These are phyloP conservation scores for Cystobasidium slooffiae DNA, from an alignment of 1,284 basidiomycete genomes.

Conservation along the genomic window DNA sequence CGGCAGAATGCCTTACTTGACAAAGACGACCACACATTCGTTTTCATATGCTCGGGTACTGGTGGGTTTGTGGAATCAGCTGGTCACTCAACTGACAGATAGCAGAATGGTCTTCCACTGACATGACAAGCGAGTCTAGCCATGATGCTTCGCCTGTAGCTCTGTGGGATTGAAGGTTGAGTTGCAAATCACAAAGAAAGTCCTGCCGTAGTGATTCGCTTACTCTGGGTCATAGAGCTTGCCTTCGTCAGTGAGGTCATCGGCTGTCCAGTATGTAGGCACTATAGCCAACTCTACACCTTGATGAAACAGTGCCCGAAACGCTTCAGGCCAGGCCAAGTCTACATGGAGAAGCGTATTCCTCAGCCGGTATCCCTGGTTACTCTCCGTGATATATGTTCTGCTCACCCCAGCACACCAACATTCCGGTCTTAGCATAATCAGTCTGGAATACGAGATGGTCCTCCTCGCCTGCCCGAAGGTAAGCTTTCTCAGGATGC, in stretches of 20 bases:
- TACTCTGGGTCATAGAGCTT: conserved; percentile 21
- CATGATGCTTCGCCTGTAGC: conserved; percentile 47
- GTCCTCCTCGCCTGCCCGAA: conserved; percentile 45
- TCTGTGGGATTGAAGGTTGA: background rate
- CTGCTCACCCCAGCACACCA: conserved; percentile 47
- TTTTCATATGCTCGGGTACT: conserved; percentile 50
- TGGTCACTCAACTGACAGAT: background rate
- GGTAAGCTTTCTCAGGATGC: conserved; percentile 51
- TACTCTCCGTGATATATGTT: background rate
- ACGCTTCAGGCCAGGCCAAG: conserved; percentile 50
- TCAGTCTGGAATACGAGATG: conserved; percentile 51
- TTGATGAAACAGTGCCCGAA: conserved; percentile 48
- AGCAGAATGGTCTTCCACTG: background rate
- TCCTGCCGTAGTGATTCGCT: background rate
- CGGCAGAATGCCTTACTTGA: conserved; percentile 20
- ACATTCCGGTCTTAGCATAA: conserved; percentile 47
- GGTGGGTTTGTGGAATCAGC: background rate
- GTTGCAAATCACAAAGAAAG: too few species aligned
- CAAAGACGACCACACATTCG: conserved; percentile 48
- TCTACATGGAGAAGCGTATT: conserved; percentile 42
- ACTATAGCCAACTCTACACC: conserved; percentile 45
- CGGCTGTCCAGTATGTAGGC: conserved; percentile 43
- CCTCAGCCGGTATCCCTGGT: background rate
- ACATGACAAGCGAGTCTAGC: conserved; percentile 48
- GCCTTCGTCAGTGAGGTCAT: conserved; percentile 24